These are phyloP conservation scores for Gremmenia infestans DNA, from an alignment of 2,329 filamentous ascomycete species.

Conservation along the genomic window DNA sequence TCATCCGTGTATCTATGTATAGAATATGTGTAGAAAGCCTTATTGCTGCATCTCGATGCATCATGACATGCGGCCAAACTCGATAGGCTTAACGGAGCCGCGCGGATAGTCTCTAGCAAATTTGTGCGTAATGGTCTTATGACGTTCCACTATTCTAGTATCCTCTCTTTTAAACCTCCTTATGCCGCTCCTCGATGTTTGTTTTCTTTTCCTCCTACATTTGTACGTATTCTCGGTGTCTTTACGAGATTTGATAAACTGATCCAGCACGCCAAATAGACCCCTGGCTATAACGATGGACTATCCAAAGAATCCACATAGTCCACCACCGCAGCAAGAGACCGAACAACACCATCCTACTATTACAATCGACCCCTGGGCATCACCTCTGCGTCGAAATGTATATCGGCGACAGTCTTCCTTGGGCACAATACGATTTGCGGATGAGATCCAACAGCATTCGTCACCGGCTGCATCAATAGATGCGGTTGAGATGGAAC, in stretches of 20 bases:
- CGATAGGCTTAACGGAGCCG: not conserved
- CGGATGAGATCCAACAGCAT: not conserved
- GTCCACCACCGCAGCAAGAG: not conserved
- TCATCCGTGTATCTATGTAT: not conserved
- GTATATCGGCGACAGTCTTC: not conserved
- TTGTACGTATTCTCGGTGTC: too few relatives aligned
- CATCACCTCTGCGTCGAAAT: not conserved
- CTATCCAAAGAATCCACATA: not conserved
- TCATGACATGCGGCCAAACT: not conserved
- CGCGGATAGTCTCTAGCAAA: not conserved
- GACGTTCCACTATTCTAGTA: not conserved
- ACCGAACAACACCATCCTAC: not conserved
- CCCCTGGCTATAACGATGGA: not conserved
- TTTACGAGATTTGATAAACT: not conserved
- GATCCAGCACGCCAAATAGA: not conserved
- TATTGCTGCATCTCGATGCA: not conserved
- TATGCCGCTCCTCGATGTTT: not conserved
- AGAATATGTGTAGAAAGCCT: not conserved
- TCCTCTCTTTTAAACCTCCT: not conserved
- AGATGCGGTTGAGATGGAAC: not conserved
- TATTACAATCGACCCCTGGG: not conserved
- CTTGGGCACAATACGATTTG: not conserved
- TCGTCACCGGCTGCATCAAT: not conserved
- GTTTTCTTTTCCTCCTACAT: too few relatives aligned
- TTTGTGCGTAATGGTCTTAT: not conserved